Evolutionary conservation across 2,329 filamentous ascomycete genomes (phyloP), one percentile per base, ranked within the genome.

Genomic region (Paraconiothyrium brasiliense): DNA sequence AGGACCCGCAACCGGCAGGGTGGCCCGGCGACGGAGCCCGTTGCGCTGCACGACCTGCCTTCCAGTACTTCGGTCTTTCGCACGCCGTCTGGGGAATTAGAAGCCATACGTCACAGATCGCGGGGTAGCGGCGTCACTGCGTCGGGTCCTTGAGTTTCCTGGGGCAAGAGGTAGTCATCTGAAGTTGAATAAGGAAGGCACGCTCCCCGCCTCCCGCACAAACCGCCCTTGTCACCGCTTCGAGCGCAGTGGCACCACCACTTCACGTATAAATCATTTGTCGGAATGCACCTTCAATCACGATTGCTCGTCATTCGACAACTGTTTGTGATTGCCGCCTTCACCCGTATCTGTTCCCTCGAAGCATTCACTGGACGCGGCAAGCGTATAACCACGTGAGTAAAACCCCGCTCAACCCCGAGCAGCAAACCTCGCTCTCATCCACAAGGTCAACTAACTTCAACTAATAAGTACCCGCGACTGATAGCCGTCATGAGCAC

Each of bases 61-160:
- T 89, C 87, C 1, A 89, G 87, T 5, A 89, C 85, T 1, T 90
- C 87, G 0, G 88, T 90, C 0, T 90, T 90, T 64, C 80, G 84
- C 9, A 90, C 87, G 0, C 84, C 84, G 1, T 86, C 84, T 32
- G 71, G 68, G 7, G 78, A 80, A 49, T 52, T 76, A 4, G 72
- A 76, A 43, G 63, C 71, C 46, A 67, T 76, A 10, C 65, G 70
- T 49, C 64, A 63, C 46, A 65, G 69, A 41, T 64, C 66, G 48
- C 58, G 58, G 48, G 43, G 59, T 51, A 58, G 35, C 35, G 39
- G 34, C 30, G 41, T 54, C 13, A 27, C 39, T 34, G 35, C 37
- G 10, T 47, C 41, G 10, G 46, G 30, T 56, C 51, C 44, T 3
- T 41, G 51, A 54, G 27, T 16, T 44, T 4, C 1, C 3, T 32